Base-by-base conservation (phyloP, 331 rosid species). In the Spiraea crenata region DNA sequence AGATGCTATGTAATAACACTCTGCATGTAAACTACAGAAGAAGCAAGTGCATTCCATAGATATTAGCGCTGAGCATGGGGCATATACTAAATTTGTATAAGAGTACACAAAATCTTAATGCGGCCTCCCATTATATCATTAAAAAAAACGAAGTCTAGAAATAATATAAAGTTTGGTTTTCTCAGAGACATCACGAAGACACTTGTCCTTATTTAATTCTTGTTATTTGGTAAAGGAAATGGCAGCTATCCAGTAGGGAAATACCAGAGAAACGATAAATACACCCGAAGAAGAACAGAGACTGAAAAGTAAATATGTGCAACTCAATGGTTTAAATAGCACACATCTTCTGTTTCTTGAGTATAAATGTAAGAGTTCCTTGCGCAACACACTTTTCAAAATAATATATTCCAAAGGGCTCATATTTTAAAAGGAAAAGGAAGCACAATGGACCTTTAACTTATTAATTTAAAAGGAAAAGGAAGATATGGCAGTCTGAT, bases 231-330 rank as follows among this genome's bases (percentile, higher is more conserved):
- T 25, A 62, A 62, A 44, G 9, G 41, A 17, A 62, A 5, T 16
- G 5, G n/a, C 50, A 40, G 40, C 9, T 4, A 40, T 40, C 35
- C 5, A 10, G 20, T 6, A 55, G 31, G 31, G 59, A 41, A 17
- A 62, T 40, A 62, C 40, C 50, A 2, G 67, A 62, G 67, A 40
- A 63, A 41, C 50, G 14, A 63, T 49, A 63, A 41, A 12, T 17
- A 41, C 3, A 7, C 11, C 17, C 17, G 11, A 9, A 55, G 59
- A 4, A 3, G 16, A 19, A 51, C 31, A 51, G 7, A 51, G 5
- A 54, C 4, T 55, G 35, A 10, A 55, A 10, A 55, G 59, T 6
- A 20, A 1, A 54, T 9, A 54, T 54, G 2, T 9, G 20, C 19
- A 17, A 25, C 31, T 19, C 20, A 12, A 54, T 54, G 34, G 17